phyloP scores from a whole-genome alignment of 1,139 yeast genomes.

The Taiozyma sp. region DNA sequence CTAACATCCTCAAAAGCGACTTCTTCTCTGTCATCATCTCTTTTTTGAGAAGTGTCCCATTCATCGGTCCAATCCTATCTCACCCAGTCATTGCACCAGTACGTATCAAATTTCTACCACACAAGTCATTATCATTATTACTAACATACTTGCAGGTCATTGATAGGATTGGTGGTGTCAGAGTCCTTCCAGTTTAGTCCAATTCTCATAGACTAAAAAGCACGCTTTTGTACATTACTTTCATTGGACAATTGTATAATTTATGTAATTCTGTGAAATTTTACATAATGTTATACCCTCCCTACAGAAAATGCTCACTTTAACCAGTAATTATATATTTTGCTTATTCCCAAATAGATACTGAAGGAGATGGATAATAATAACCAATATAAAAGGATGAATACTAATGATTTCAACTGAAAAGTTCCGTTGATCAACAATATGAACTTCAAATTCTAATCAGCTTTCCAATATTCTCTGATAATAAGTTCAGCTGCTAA shows the following conservation, averaged over 20 bases:
- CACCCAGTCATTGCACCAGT: conserved; percentile 83
- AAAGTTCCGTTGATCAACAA: too few relatives aligned
- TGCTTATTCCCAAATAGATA: too few relatives aligned
- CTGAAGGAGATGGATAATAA: too few relatives aligned
- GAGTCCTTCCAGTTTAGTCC: conserved; percentile 53
- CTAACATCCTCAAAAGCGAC: conserved; percentile 40
- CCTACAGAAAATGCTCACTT: too few relatives aligned
- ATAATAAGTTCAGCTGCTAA: too few relatives aligned
- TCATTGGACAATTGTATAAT: background rate
- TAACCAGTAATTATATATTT: background rate
- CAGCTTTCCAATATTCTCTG: too few relatives aligned
- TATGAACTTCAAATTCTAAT: too few relatives aligned
- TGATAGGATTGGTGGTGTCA: conserved; percentile 60
- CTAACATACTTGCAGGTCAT: conserved; percentile 26
- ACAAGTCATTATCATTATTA: background rate
- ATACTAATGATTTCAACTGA: too few relatives aligned
- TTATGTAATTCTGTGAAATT: too few relatives aligned
- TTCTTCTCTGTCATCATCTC: conserved; percentile 89
- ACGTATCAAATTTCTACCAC: conserved; percentile 1
- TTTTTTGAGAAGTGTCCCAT: conserved; percentile 81
- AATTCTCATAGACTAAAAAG: background rate
- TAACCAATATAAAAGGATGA: too few relatives aligned
- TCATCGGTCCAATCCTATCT: conserved; percentile 81
- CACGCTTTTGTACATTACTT: background rate
- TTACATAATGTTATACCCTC: too few relatives aligned